Conservation (phyloP, 2,329 filamentous ascomycete genomes). For the Albophoma yamanashiensis region DNA sequence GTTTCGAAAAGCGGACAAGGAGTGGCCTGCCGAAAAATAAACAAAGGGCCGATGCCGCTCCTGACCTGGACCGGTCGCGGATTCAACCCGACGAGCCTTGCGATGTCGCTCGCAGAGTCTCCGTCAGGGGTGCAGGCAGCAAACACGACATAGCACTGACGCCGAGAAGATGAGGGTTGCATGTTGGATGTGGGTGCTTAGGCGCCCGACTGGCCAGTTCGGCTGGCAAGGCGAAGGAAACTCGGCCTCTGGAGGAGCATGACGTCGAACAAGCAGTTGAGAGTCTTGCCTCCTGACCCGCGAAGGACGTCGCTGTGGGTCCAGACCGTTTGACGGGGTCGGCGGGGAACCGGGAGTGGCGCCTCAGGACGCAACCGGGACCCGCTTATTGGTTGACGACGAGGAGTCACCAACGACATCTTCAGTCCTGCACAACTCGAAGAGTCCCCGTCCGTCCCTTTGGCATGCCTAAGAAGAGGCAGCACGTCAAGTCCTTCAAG, state of each 20-base stretch:
- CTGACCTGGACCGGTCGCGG: not conserved
- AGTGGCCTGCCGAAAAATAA: not conserved
- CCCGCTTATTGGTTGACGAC: not conserved
- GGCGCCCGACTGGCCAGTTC: not conserved
- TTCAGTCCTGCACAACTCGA: slow-evolving; percentile 1
- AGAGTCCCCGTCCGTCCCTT: not conserved
- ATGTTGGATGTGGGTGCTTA: not conserved
- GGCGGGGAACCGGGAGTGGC: not conserved
- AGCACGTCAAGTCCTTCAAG: slow-evolving; percentile 44
- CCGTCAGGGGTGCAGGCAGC: not conserved
- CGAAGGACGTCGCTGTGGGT: not conserved
- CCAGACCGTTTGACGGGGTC: not conserved
- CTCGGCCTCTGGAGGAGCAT: not conserved
- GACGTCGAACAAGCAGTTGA: not conserved
- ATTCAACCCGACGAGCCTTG: not conserved
- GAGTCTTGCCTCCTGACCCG: not conserved
- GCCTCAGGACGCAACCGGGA: not conserved
- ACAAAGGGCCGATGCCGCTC: not conserved
- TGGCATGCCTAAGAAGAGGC: slow-evolving; percentile 56
- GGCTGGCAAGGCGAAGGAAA: not conserved
- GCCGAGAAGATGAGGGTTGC: not conserved
- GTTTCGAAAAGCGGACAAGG: not conserved
- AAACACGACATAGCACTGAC: not conserved
- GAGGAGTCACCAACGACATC: not conserved
- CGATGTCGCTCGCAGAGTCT: not conserved